phyloP scores from a whole-genome alignment of 1,284 basidiomycete genomes.

The Blastosporella zonata region DNA sequence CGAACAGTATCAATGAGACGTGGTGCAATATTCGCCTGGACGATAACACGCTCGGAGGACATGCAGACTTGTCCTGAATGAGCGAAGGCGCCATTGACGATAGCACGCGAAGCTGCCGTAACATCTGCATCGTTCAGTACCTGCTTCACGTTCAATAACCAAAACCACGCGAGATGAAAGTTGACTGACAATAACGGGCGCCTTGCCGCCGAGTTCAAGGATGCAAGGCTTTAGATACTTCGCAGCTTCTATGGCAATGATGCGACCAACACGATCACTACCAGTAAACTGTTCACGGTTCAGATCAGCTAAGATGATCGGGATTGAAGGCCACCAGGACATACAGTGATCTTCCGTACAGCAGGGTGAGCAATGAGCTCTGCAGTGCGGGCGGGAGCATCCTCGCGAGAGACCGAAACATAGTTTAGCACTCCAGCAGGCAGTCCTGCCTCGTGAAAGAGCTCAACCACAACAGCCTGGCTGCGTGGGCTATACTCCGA shows the following conservation, averaged over 20 bases:
- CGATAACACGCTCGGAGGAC: slow-evolving; percentile 67
- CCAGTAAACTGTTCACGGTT: slow-evolving; percentile 58
- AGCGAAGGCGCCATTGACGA: slow-evolving; percentile 57
- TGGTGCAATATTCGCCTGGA: slow-evolving; percentile 41
- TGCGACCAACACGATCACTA: slow-evolving; percentile 64
- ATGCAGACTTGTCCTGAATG: slow-evolving; percentile 72
- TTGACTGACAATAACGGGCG: slow-evolving; percentile 56
- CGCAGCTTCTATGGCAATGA: slow-evolving; percentile 70
- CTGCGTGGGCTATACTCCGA: slow-evolving; percentile 54
- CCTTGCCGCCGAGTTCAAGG: slow-evolving; percentile 75
- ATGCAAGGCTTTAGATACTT: slow-evolving; percentile 73
- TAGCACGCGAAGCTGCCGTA: slow-evolving; percentile 50
- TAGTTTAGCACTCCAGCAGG: slow-evolving; percentile 61
- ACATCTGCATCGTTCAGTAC: slow-evolving; percentile 64
- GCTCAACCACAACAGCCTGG: slow-evolving; percentile 48
- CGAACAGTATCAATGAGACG: slow-evolving; percentile 36
- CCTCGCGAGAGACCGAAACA: slow-evolving; percentile 48
- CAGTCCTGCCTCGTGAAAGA: slow-evolving; percentile 56
- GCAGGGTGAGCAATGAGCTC: slow-evolving; percentile 55
- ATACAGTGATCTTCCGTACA: slow-evolving; percentile 45
- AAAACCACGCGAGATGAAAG: neutral
- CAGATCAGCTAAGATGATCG: neutral
- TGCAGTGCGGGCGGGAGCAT: slow-evolving; percentile 42
- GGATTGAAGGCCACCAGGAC: slow-evolving; percentile 8
- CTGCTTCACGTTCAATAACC: slow-evolving; percentile 26